phyloP scores from a whole-genome alignment of 805 yeast species.

The Torulaspora indica region DNA sequence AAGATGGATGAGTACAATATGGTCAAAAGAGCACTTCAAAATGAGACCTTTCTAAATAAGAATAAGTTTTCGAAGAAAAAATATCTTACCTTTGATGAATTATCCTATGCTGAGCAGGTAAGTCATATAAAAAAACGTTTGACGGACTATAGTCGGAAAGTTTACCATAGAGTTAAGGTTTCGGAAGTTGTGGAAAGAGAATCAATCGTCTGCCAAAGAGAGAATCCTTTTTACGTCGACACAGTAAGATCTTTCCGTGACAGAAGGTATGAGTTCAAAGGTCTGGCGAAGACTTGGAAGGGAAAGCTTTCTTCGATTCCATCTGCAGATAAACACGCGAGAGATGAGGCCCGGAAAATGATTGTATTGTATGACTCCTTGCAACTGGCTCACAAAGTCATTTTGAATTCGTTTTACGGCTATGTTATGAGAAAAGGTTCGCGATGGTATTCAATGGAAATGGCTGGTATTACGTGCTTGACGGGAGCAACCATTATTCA shows the following conservation, averaged over 20 bases:
- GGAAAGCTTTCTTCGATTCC: constrained; percentile 59
- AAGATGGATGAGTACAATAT: constrained; percentile 85
- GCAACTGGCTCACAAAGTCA: constrained; percentile 95
- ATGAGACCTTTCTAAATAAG: constrained; percentile 67
- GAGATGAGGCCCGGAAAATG: constrained; percentile 92
- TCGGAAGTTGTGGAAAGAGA: constrained; percentile 84
- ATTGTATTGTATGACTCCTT: constrained; percentile 88
- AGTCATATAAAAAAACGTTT: constrained; percentile 67
- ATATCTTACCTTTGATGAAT: constrained; percentile 64
- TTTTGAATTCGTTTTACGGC: constrained; percentile 93
- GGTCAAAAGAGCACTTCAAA: constrained; percentile 78
- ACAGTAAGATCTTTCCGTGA: constrained; percentile 94
- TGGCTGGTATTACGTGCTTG: constrained; percentile 98
- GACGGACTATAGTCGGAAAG: constrained; percentile 78
- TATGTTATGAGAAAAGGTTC: constrained; percentile 99
- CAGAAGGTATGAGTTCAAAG: constrained; percentile 92
- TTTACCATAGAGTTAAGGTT: constrained; percentile 72
- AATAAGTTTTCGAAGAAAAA: constrained; percentile 53
- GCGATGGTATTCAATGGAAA: constrained; percentile 98
- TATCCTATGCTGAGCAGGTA: constrained; percentile 75
- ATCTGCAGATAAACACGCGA: constrained; percentile 51
- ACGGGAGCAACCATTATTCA: constrained; percentile 98
- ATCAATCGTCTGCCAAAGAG: constrained; percentile 94
- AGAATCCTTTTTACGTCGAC: constrained; percentile 92
- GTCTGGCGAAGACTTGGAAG: constrained; percentile 91